phyloP scores from a whole-genome alignment of 1,284 basidiomycete genomes.

The Heterobasidion annosum region DNA sequence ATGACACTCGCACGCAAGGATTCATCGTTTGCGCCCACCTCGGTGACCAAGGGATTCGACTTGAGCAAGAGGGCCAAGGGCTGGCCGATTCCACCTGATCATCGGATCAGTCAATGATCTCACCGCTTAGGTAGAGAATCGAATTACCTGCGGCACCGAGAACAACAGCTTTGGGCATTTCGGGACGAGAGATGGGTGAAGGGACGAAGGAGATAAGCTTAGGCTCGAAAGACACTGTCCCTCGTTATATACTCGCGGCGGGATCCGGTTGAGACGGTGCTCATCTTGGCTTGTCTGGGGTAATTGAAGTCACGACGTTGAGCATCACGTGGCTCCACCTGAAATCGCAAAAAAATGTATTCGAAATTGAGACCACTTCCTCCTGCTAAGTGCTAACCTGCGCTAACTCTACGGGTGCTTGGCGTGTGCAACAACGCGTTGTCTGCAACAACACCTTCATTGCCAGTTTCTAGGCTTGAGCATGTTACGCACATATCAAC shows the following conservation, averaged over 20 bases:
- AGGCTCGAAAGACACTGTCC: background rate
- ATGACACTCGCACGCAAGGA: background rate
- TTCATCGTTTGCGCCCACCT: slow-evolving; percentile 30
- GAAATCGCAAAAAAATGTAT: too few species aligned
- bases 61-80: slow-evolving; percentile 89
- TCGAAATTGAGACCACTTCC: too few species aligned
- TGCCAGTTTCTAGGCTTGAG: slow-evolving; percentile 20
- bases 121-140: background rate
- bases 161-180: slow-evolving; percentile 89
- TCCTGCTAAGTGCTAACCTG: too few species aligned
- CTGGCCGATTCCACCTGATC: slow-evolving; percentile 82
- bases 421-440: too few species aligned
- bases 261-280: too few species aligned
- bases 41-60: slow-evolving; percentile 72
- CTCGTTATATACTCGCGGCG: background rate
- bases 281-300: background rate
- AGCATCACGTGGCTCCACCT: background rate
- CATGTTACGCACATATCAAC: slow-evolving; percentile 15
- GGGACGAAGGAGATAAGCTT: slow-evolving; percentile 3
- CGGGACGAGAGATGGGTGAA: slow-evolving; percentile 9
- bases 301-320: background rate
- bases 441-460: too few species aligned
- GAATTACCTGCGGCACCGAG: slow-evolving; percentile 80
- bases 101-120: slow-evolving; percentile 6
- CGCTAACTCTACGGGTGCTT: too few species aligned